Evolutionary conservation across 1,139 yeast genomes (phyloP).

Genomic region (Trichomonascaceae sp.): DNA sequence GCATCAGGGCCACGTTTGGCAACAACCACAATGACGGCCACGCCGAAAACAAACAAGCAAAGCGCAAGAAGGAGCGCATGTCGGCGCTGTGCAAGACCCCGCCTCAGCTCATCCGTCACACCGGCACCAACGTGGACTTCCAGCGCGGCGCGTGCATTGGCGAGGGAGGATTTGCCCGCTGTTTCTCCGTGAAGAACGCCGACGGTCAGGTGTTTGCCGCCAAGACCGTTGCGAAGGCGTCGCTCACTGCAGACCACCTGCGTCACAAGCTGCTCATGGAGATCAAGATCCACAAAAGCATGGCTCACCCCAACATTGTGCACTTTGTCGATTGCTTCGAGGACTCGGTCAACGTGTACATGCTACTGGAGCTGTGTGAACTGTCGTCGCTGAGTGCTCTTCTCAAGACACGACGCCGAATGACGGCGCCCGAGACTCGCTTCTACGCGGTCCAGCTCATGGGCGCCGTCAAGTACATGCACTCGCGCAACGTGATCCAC

Average conservation of each 20-base stretch:
- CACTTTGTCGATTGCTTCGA: slow-evolving; percentile 91
- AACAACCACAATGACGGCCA: too few relatives aligned
- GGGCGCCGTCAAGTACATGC: slow-evolving; percentile 90
- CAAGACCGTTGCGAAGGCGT: slow-evolving; percentile 92
- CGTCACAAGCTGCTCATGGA: slow-evolving; percentile 77
- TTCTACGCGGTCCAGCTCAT: slow-evolving; percentile 82
- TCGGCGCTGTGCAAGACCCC: slow-evolving; percentile 90
- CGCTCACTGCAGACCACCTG: slow-evolving; percentile 83
- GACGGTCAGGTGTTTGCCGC: slow-evolving; percentile 83
- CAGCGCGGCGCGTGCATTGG: slow-evolving; percentile 87
- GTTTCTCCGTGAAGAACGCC: slow-evolving; percentile 91
- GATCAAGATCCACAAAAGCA: slow-evolving; percentile 85
- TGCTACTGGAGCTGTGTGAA: slow-evolving; percentile 80
- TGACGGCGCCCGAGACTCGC: slow-evolving; percentile 87
- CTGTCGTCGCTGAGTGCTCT: slow-evolving; percentile 78
- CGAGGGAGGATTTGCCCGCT: slow-evolving; percentile 98
- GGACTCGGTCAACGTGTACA: slow-evolving; percentile 87
- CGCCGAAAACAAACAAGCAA: too few relatives aligned
- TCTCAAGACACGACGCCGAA: slow-evolving; percentile 64
- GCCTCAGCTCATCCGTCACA: slow-evolving; percentile 70
- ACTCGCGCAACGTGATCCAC: slow-evolving; percentile 85
- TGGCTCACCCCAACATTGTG: slow-evolving; percentile 82
- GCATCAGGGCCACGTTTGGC: too few relatives aligned
- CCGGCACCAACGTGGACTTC: slow-evolving; percentile 69
- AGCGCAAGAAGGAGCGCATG: slow-evolving; percentile 77